These are phyloP conservation scores for Sporisorium reilianum DNA, from an alignment of 1,284 basidiomycete genomes.

Conservation along the genomic window DNA sequence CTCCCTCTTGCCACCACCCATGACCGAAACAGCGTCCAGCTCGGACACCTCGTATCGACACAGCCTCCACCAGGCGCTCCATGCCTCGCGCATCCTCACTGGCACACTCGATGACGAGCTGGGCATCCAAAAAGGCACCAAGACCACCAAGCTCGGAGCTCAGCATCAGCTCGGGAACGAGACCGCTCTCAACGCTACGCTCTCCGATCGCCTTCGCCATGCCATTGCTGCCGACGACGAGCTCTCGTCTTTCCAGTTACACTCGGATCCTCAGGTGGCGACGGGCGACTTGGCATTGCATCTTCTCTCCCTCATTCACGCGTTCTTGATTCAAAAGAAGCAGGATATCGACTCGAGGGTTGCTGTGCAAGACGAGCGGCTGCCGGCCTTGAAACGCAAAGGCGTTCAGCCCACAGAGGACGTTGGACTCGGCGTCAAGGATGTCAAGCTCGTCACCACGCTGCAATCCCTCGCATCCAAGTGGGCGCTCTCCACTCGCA, in stretches of 20 bases:
- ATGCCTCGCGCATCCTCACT: conserved; percentile 36
- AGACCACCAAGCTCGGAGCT: conserved; percentile 28
- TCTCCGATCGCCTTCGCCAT: conserved; percentile 15
- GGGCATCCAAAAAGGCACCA: conserved; percentile 30
- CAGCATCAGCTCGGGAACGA: conserved; percentile 21
- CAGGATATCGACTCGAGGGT: conserved; percentile 26
- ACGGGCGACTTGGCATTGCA: conserved; percentile 40
- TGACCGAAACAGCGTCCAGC: conserved; percentile 27
- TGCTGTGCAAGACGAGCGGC: conserved; percentile 11
- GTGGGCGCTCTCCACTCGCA: conserved; percentile 38
- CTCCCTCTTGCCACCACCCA: conserved; percentile 1
- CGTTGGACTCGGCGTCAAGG: conserved; percentile 44
- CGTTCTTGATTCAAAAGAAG: conserved; percentile 26
- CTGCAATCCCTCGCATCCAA: conserved; percentile 34
- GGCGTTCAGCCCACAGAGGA: conserved; percentile 39
- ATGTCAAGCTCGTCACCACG: conserved; percentile 44
- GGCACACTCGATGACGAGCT: conserved; percentile 41
- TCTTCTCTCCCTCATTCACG: conserved; percentile 32
- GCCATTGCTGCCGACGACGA: conserved; percentile 20
- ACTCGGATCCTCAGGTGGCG: conserved; percentile 20
- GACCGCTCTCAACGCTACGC: conserved; percentile 25
- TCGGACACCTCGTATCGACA: conserved; percentile 35
- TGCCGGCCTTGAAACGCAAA: conserved; percentile 18
- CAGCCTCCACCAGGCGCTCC: conserved; percentile 30
- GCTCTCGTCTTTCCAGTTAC: conserved; percentile 16